A percentile compares a stretch with the other conserved stretches of the same genome.
phyloP scores from a whole-genome alignment of 805 yeast species.

The Metschnikowia reukaufii region DNA sequence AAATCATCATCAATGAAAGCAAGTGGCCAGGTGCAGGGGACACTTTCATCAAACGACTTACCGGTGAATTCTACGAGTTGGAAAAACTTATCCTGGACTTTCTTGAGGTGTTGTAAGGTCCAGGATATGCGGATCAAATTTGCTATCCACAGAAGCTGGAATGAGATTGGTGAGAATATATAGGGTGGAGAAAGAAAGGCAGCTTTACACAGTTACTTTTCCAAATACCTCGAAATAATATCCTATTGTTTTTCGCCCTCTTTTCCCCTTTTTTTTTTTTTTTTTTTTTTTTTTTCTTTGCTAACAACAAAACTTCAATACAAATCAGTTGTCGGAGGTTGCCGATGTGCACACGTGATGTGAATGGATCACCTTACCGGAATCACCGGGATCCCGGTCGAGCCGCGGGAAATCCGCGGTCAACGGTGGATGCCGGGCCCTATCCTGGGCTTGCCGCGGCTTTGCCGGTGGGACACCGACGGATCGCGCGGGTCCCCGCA shows the following conservation, averaged over 20 bases:
- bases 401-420: constrained; percentile 1
- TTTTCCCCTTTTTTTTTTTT: too few species aligned
- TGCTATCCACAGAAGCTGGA: too few species aligned
- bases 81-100: constrained; percentile 10
- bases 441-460: constrained; percentile 7
- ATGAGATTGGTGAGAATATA: too few species aligned
- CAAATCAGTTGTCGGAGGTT: too few species aligned
- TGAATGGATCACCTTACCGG: too few species aligned
- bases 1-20: not conserved
- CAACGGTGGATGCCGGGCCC: not conserved
- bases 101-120: not conserved
- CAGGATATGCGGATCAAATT: too few species aligned
- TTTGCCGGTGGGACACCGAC: not conserved
- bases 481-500: constrained; percentile 4
- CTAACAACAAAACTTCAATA: not conserved
- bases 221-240: too few species aligned
- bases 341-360: not conserved
- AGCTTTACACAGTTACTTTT: too few species aligned
- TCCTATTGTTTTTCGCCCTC: too few species aligned
- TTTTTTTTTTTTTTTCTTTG: too few species aligned
- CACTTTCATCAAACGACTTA: constrained; percentile 5
- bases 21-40: constrained; percentile 8
- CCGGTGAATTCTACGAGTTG: constrained; percentile 5
- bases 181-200: too few species aligned
- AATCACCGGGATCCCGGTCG: not conserved